Base-by-base conservation (phyloP, 2,329 filamentous ascomycete genomes). In the Phaeosphaeriaceae sp. region DNA sequence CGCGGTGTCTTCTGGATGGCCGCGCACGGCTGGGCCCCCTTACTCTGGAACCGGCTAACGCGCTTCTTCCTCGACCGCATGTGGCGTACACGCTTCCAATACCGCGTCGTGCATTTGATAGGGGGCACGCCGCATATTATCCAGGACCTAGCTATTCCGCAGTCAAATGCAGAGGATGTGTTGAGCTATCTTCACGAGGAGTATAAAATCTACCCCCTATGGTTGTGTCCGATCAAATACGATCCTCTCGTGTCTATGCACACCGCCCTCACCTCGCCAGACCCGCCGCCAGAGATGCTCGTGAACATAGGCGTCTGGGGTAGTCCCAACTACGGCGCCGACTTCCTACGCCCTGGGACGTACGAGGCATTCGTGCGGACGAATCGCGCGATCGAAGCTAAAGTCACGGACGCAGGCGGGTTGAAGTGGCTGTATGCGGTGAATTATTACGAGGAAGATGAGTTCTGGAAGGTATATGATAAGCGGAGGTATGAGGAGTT, bases 351-450 rank as follows among this genome's bases (percentile, higher is more conserved):
- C 3, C 48, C 42, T 15, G 48, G 45, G 17, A 55, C 44, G 2
- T 49, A 73, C 41, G 77, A 79, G 1, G 80, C 81, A 17, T 93
- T 93, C 68, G 81, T 92, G 1, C 69, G 75, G 42, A 85, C 86
- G 67, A 95, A 95, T 78, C 84, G 88, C 24, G 82, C 82, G 45
- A 82, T 95, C 24, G 91, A 95, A 79, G 78, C 80, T 21, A 88
- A 89, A 71, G 84, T 93, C 1, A 80, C 81, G 51, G 82, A 86
- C 65, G 83, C 93, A 1, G 87, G 88, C 45, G 92, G 91, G 10
- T 86, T 89, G 81, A 95, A 95, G 80, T 94, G 91, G 89, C 81
- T 95, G n/a, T 95, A 96, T 76, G 91, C 92, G 5, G 89, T 93
- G 71, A 89, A 90, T 0, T 95, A 92, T 79, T 94, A 94, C 75